phyloP scores from a whole-genome alignment of 2,329 filamentous ascomycete species.

The Trichoderma sp. region DNA sequence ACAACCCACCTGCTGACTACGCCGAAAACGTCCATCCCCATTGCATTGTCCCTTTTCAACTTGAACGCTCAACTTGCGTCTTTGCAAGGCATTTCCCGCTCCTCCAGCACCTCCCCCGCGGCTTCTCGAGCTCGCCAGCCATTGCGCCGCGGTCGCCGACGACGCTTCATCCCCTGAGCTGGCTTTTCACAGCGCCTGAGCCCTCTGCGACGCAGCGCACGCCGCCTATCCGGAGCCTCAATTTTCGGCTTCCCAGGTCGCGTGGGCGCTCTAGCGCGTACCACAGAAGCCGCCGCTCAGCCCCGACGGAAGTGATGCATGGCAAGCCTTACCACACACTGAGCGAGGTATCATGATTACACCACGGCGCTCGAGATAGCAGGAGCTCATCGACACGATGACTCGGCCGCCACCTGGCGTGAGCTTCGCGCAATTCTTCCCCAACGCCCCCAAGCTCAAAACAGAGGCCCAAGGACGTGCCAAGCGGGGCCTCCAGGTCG shows the following conservation, averaged over 20 bases:
- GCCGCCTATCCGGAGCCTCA: conserved; percentile 22
- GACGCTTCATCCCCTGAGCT: neutral
- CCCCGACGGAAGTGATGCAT: conserved; percentile 26
- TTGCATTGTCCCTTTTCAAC: conserved; percentile 23
- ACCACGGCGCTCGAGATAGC: conserved; percentile 54
- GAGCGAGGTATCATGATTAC: conserved; percentile 58
- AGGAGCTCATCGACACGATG: conserved; percentile 62
- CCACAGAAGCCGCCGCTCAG: conserved; percentile 20
- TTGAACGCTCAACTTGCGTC: conserved; percentile 18
- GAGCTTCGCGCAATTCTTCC: conserved; percentile 86
- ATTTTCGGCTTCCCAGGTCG: conserved; percentile 35
- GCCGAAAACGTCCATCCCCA: conserved; percentile 22
- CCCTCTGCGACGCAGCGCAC: conserved; percentile 14
- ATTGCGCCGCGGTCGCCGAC: conserved; percentile 25
- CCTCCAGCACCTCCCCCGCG: conserved; percentile 1
- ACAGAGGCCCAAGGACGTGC: conserved; percentile 44
- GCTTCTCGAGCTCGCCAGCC: conserved; percentile 4
- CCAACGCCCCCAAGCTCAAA: conserved; percentile 69
- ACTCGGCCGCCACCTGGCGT: conserved; percentile 73
- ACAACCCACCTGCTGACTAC: conserved; percentile 20
- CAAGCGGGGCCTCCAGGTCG: conserved; percentile 30
- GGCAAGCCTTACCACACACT: conserved; percentile 27
- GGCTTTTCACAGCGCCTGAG: conserved; percentile 1
- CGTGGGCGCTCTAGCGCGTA: conserved; percentile 40
- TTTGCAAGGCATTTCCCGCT: conserved; percentile 19